Evolutionary conservation across 2,329 filamentous ascomycete genomes (phyloP).

Genomic region (Talaromyces sp.): DNA sequence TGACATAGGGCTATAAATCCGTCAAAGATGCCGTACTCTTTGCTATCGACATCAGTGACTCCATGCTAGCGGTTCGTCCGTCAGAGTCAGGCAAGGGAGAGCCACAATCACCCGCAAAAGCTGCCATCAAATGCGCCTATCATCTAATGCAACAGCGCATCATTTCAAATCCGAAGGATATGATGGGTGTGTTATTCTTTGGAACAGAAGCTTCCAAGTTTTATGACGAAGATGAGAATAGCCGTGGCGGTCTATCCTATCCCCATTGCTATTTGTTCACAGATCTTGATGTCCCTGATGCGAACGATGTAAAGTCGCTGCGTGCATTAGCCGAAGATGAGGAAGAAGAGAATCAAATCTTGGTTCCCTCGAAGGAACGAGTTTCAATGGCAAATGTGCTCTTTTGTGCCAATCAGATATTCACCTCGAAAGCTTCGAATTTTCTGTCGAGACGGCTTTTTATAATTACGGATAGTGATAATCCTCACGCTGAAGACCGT

Average conservation of each 20-base stretch:
- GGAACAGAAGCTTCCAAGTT: constrained; percentile 84
- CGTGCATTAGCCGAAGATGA: constrained; percentile 74
- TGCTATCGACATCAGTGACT: constrained; percentile 84
- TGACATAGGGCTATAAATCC: constrained; percentile 71
- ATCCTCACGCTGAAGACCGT: constrained; percentile 73
- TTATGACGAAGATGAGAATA: constrained; percentile 60
- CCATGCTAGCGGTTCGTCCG: constrained; percentile 72
- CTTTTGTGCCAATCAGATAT: constrained; percentile 94
- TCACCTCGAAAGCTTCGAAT: constrained; percentile 90
- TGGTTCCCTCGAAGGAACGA: constrained; percentile 65
- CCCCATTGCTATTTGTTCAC: constrained; percentile 90
- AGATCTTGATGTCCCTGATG: constrained; percentile 82
- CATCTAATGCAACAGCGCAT: constrained; percentile 97
- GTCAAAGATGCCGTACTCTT: constrained; percentile 98
- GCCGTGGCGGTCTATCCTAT: constrained; percentile 61
- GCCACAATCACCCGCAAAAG: constrained; percentile 71
- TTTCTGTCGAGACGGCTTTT: constrained; percentile 92
- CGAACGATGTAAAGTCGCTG: constrained; percentile 77
- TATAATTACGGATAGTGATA: constrained; percentile 90
- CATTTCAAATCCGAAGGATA: constrained; percentile 91
- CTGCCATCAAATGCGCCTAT: constrained; percentile 90
- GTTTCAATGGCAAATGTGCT: constrained; percentile 84
- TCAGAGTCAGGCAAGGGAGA: constrained; percentile 67
- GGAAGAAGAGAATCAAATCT: constrained; percentile 64
- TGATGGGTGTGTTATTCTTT: constrained; percentile 93